Conservation (phyloP, 768 basidiomycete species). For the Leccinum disarticulatum region DNA sequence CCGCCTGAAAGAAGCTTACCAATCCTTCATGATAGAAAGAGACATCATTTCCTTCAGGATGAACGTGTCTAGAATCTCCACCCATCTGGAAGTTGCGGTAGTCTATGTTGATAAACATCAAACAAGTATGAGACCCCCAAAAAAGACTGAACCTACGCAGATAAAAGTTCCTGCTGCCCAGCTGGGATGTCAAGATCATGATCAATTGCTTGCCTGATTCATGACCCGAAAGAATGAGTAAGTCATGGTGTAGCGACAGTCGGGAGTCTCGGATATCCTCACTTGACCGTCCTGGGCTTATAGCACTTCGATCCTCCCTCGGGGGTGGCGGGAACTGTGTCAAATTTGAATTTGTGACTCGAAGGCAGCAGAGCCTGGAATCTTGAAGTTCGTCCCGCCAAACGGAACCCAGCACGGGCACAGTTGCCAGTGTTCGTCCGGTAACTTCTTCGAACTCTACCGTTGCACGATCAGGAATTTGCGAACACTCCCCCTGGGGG, state of each 20-base stretch:
- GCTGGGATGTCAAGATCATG: conserved; percentile 1
- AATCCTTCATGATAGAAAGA: conserved; percentile 17
- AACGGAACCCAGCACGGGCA: neutral
- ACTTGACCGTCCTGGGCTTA: conserved; percentile 1
- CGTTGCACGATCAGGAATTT: neutral
- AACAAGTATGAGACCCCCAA: neutral
- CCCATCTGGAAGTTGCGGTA: neutral
- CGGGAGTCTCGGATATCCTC: neutral
- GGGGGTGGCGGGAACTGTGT: conserved; percentile 2
- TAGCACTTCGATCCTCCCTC: conserved; percentile 16
- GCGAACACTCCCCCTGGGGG: neutral
- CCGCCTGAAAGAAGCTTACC: neutral
- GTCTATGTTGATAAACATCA: neutral
- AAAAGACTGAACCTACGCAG: conserved; percentile 3
- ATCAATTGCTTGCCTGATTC: neutral
- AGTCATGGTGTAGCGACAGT: neutral
- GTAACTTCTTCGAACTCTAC: neutral
- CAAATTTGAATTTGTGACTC: neutral
- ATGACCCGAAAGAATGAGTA: neutral
- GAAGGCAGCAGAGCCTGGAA: neutral
- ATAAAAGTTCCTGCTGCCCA: conserved; percentile 10
- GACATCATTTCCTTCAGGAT: conserved; percentile 12
- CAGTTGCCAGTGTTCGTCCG: conserved; percentile 7
- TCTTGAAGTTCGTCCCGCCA: conserved; percentile 1
- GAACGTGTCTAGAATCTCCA: conserved; percentile 12